Percentiles rank a stretch among this genome's conserved stretches.
Conservation (phyloP, 306 rosid genomes). For the Quercus wislizeni region DNA sequence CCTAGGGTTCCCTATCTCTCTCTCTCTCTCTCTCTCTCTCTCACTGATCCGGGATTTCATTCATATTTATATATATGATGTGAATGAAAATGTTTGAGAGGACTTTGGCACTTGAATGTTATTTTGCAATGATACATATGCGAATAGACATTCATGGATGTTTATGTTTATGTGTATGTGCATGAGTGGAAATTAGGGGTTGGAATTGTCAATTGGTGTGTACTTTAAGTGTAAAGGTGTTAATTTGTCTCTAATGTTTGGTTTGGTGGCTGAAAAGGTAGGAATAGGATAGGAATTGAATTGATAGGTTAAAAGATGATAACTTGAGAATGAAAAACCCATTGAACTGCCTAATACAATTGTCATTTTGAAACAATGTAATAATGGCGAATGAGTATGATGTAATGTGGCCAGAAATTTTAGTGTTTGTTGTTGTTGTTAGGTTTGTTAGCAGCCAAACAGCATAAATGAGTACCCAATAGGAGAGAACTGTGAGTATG, state of each 20-base stretch:
- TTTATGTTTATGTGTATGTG: not conserved
- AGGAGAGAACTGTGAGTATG: no score
- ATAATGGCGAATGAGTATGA: no score
- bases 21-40: not conserved
- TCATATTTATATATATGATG: not conserved
- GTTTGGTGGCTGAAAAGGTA: not conserved
- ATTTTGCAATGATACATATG: not conserved
- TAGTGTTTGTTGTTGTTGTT: no score
- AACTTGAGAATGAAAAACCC: no score
- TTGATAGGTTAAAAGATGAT: not conserved
- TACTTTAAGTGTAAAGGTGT: not conserved
- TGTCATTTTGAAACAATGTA: no score
- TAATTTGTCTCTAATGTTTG: not conserved
- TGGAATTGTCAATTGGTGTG: not conserved
- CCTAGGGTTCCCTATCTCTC: slow-evolving; percentile 60
- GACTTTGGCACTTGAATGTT: not conserved
- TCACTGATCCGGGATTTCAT: slow-evolving; percentile 42
- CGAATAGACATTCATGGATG: not conserved
- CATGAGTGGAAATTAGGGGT: not conserved
- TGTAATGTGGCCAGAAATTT: no score
- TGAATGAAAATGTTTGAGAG: not conserved
- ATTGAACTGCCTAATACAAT: no score
- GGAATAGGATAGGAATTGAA: not conserved
- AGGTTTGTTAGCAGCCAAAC: no score
- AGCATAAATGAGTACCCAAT: no score